A percentile compares a stretch with the other conserved stretches of the same genome.
These are phyloP conservation scores for Plantago elongata DNA, from an alignment of 257 asterid species.

Conservation along the genomic window DNA sequence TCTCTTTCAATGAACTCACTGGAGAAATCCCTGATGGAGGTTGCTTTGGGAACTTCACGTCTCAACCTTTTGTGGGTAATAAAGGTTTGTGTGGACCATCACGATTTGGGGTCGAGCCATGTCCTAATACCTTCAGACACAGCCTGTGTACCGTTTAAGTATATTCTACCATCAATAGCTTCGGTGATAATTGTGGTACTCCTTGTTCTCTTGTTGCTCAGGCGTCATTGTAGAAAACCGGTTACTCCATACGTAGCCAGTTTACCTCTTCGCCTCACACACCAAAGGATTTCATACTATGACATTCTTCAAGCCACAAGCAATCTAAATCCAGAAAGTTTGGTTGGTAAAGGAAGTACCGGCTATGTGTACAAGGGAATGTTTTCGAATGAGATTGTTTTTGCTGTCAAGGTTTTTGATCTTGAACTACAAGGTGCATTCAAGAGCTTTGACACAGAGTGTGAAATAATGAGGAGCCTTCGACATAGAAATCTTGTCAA, in stretches of 20 bases:
- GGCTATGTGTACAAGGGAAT: not conserved
- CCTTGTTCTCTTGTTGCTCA: not conserved
- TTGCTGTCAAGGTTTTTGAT: conserved; percentile 4
- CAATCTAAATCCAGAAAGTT: not conserved
- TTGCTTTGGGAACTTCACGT: not conserved
- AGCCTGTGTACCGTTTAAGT: not conserved
- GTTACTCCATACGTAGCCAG: not conserved
- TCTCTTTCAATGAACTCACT: conserved; percentile 5
- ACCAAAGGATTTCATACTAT: not conserved
- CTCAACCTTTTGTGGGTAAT: not conserved
- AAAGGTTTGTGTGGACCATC: conserved; percentile 7
- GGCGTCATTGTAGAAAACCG: not conserved
- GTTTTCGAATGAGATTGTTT: not conserved
- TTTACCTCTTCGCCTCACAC: not conserved
- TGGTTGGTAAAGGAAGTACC: not conserved
- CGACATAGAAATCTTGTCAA: conserved; percentile 5
- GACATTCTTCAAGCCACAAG: not conserved
- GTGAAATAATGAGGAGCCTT: conserved; percentile 5
- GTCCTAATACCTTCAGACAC: not conserved
- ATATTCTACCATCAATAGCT: not conserved
- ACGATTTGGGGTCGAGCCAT: not conserved
- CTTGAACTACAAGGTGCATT: not conserved
- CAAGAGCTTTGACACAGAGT: conserved; percentile 7
- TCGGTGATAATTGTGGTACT: not conserved
- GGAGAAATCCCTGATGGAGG: conserved; percentile 12